Base-by-base conservation (phyloP, 2,329 filamentous ascomycete species). In the Sporothrix brunneoviolacea region DNA sequence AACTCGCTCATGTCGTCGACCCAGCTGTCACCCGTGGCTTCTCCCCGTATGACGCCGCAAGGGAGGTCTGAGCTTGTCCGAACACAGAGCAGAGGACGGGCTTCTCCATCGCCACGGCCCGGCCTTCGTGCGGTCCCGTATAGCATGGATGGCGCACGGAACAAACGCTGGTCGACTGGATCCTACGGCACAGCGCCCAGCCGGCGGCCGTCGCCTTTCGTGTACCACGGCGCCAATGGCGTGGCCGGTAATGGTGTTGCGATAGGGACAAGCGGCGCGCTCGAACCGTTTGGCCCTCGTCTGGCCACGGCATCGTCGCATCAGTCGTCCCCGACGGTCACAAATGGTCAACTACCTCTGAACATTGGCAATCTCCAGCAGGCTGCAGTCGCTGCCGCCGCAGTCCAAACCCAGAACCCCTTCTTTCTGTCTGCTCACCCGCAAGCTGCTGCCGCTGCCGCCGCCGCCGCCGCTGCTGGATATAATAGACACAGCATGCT, bases 111-210 rank as follows among this genome's bases (percentile, higher is more conserved):
- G 28, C 84, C 86, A 19, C 77, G 84, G 39, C 82, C 80, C 28
- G 81, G 75, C 49, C 74, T 84, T 62, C 79, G 85, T 54, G 79
- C 84, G 36, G 83, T 81, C 16, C 86, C 86, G 1, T 89, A 89
- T 67, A 83, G 71, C 45, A 74, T 88, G 45, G 84, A 88, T 40
- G 77, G 74, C 47, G 74, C 73, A 40, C 77, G 83, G 55, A 81
- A 75, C 62, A 88, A 89, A 72, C 75, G 86, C 57, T 90, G 86
- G 85, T 89, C 86, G 18, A 89, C 86, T 4, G 85, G 84, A 13
- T 87, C 83, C 4, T 88, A 84, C 53, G 82, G 76, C 18, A 76
- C 80, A 2, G 65, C 71, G 18, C 72, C 72, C 21, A 78, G 69
- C 59, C 70, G 77, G 50, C 73, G 82, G 28, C 74, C 76, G 22